Conservation (phyloP, 805 yeast genomes). For the Teunomyces pallodes region DNA sequence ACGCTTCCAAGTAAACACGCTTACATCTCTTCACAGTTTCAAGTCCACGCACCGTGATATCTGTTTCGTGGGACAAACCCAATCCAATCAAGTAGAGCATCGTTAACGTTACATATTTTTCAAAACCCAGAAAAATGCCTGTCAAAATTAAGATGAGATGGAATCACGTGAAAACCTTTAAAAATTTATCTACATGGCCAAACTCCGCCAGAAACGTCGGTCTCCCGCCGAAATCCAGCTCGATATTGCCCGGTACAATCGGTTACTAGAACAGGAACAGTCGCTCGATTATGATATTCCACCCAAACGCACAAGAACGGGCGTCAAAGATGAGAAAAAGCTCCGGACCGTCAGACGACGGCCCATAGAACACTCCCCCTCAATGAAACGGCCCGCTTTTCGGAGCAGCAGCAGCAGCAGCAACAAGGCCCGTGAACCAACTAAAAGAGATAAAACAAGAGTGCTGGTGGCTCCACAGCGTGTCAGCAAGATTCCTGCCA, state of each 20-base stretch:
- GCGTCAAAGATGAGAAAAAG: neutral
- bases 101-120: conserved; percentile 3
- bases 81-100: conserved; percentile 92
- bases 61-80: conserved; percentile 85
- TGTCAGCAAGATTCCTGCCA: too few relatives aligned
- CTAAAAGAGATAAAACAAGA: too few relatives aligned
- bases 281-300: conserved; percentile 26
- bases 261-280: conserved; percentile 12
- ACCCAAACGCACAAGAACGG: conserved; percentile 12
- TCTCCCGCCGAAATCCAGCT: conserved; percentile 11
- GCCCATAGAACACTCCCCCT: too few relatives aligned
- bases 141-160: conserved; percentile 4
- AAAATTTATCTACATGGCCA: neutral
- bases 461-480: too few relatives aligned
- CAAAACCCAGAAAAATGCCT: too few relatives aligned
- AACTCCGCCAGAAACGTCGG: neutral
- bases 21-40: conserved; percentile 80
- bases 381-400: neutral
- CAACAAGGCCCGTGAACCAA: neutral
- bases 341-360: neutral
- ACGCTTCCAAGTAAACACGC: conserved; percentile 92
- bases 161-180: conserved; percentile 9
- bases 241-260: conserved; percentile 19
- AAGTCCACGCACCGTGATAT: conserved; percentile 92
- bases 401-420: neutral